Conservation (phyloP, 2,329 filamentous ascomycete species). For the Cladophialophora psammophila region DNA sequence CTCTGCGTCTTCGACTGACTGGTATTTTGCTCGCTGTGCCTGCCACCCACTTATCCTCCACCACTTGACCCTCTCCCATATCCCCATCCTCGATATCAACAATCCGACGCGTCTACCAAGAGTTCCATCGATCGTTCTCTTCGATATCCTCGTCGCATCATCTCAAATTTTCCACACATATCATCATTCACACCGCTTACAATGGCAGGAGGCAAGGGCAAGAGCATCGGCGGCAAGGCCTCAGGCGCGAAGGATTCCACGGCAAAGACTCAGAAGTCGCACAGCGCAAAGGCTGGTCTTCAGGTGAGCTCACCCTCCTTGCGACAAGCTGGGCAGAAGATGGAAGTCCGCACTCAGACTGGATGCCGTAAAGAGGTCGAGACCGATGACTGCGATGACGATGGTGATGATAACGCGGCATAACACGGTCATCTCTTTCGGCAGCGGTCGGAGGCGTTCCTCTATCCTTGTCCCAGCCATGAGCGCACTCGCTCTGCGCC, state of each 20-base stretch:
- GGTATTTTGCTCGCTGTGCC: conserved; percentile 56
- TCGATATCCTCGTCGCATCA: conserved; percentile 27
- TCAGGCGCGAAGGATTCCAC: conserved; percentile 78
- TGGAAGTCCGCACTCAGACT: background rate
- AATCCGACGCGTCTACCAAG: conserved; percentile 30
- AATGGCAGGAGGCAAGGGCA: conserved; percentile 92
- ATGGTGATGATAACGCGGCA: background rate
- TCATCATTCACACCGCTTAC: conserved; percentile 40
- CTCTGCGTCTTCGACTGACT: conserved; percentile 59
- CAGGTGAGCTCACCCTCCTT: conserved; percentile 72
- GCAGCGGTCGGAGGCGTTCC: background rate
- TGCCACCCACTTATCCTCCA: conserved; percentile 54
- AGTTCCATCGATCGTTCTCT: conserved; percentile 25
- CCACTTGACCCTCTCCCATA: conserved; percentile 21
- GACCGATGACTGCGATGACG: background rate
- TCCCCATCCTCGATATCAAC: conserved; percentile 26
- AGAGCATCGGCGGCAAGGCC: conserved; percentile 86
- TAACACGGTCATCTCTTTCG: background rate
- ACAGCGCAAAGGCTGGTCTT: conserved; percentile 92
- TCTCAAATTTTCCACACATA: conserved; percentile 7
- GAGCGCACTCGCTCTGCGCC: conserved; percentile 1
- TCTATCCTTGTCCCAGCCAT: background rate
- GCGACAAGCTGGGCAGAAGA: background rate
- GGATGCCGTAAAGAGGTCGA: background rate
- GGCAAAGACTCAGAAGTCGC: conserved; percentile 90